phyloP scores from a whole-genome alignment of 129 eudicot species.

The Logfia minima region DNA sequence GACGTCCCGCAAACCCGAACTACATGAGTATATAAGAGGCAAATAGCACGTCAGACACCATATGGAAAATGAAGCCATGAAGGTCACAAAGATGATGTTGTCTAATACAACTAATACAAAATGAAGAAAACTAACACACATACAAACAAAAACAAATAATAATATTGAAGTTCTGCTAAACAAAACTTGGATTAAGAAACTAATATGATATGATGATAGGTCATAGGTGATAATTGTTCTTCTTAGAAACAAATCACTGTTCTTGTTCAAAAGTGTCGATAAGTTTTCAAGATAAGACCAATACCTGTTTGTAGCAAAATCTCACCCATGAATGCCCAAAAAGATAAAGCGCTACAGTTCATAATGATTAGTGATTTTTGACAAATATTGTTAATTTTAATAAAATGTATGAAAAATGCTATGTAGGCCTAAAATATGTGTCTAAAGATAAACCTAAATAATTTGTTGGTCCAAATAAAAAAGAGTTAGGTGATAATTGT shows the following conservation, averaged over 20 bases:
- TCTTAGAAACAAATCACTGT: too few species aligned
- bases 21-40: not conserved
- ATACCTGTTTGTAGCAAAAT: not conserved
- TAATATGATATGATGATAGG: not conserved
- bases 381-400: too few species aligned
- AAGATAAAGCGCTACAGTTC: not conserved
- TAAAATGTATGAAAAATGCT: too few species aligned
- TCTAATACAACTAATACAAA: not conserved
- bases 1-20: slow-evolving; percentile 9
- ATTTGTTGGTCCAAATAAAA: too few species aligned
- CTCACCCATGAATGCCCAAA: not conserved
- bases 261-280: not conserved
- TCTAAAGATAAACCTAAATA: too few species aligned
- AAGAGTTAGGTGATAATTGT: too few species aligned
- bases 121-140: too few species aligned
- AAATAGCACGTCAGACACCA: not conserved
- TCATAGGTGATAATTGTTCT: too few species aligned
- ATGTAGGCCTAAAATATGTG: too few species aligned
- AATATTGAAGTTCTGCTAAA: not conserved
- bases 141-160: not conserved
- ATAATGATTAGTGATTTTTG: not conserved
- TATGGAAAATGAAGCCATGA: not conserved
- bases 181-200: not conserved
- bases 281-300: not conserved
- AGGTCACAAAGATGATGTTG: not conserved